These are phyloP conservation scores for Naganishia randhawae DNA, from an alignment of 768 basidiomycete genomes.

Conservation along the genomic window DNA sequence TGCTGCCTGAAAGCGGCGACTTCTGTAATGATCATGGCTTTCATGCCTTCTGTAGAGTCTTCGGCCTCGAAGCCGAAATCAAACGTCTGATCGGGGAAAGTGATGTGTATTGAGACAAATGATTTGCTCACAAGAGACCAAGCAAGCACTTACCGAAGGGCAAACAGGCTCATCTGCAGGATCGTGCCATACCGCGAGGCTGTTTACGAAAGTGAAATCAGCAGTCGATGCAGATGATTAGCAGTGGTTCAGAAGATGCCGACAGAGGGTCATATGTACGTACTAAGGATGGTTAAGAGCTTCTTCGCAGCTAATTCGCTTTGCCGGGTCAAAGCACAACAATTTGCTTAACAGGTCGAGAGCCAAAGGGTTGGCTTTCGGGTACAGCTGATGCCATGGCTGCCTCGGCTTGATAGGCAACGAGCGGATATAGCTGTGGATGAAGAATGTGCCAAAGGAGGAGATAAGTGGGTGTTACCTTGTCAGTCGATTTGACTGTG, in stretches of 20 bases:
- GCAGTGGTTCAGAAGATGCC: conserved; percentile 89
- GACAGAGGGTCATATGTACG: conserved; percentile 19
- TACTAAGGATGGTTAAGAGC: conserved; percentile 88
- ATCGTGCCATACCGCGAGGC: conserved; percentile 85
- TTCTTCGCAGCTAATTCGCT: conserved; percentile 92
- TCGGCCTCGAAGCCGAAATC: conserved; percentile 96
- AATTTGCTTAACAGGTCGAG: conserved; percentile 88
- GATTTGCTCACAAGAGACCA: background rate
- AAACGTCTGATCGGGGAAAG: conserved; percentile 59
- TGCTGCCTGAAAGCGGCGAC: conserved; percentile 69
- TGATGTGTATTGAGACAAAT: conserved; percentile 32
- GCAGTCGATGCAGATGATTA: conserved; percentile 74
- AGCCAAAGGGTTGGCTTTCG: conserved; percentile 85
- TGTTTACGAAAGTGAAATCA: conserved; percentile 53
- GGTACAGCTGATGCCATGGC: conserved; percentile 85
- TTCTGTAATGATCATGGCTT: conserved; percentile 87
- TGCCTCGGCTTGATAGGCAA: conserved; percentile 95
- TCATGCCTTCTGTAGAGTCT: conserved; percentile 96
- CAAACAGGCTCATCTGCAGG: conserved; percentile 89
- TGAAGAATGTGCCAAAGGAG: background rate
- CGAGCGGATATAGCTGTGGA: conserved; percentile 75
- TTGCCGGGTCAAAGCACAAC: conserved; percentile 92
- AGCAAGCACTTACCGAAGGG: conserved; percentile 58
- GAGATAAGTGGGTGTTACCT: background rate
- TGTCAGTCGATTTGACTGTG: background rate